Percentiles rank a stretch among this genome's conserved stretches.
These are phyloP conservation scores for Stephanodiscus triporus DNA, from an alignment of 108 stramenopile genomes.

Conservation along the genomic window DNA sequence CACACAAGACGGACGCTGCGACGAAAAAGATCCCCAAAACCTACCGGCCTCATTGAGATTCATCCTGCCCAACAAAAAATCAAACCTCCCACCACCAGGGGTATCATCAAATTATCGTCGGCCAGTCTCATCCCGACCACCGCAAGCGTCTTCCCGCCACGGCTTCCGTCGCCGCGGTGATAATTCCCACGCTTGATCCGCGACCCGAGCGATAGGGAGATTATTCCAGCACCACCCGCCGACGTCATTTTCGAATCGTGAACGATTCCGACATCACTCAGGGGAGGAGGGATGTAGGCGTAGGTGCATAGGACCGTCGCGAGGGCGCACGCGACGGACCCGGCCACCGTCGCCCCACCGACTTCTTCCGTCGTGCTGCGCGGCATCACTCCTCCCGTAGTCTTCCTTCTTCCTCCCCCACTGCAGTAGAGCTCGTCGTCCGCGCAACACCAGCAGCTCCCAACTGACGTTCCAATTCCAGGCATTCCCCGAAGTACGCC, in stretches of 20 bases:
- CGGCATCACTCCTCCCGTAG: background rate
- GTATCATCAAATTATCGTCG: slow-evolving; percentile 49
- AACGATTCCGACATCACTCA: background rate
- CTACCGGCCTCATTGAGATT: too few relatives aligned
- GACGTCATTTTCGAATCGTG: too few relatives aligned
- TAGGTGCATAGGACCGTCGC: slow-evolving; percentile 37
- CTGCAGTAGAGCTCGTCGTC: background rate
- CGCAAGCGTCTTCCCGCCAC: slow-evolving; percentile 28
- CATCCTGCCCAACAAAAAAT: slow-evolving; percentile 5
- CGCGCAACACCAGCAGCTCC: slow-evolving; percentile 6
- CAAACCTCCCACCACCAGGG: slow-evolving; percentile 38
- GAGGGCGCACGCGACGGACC: slow-evolving; percentile 35
- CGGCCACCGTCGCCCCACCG: slow-evolving; percentile 32
- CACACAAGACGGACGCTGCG: too few relatives aligned
- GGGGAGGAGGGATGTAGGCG: slow-evolving; percentile 31
- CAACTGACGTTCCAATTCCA: slow-evolving; percentile 30
- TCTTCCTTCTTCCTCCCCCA: background rate
- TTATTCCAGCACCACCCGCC: background rate
- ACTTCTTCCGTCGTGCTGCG: background rate
- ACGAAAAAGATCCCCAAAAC: too few relatives aligned
- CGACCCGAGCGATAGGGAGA: slow-evolving; percentile 10
- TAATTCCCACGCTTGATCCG: slow-evolving; percentile 25
- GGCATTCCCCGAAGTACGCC: slow-evolving; percentile 12
- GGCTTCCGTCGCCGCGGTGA: slow-evolving; percentile 31
- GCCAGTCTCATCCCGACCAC: slow-evolving; percentile 12